Conservation (phyloP, 768 basidiomycete species). For the Russula ochroleuca region DNA sequence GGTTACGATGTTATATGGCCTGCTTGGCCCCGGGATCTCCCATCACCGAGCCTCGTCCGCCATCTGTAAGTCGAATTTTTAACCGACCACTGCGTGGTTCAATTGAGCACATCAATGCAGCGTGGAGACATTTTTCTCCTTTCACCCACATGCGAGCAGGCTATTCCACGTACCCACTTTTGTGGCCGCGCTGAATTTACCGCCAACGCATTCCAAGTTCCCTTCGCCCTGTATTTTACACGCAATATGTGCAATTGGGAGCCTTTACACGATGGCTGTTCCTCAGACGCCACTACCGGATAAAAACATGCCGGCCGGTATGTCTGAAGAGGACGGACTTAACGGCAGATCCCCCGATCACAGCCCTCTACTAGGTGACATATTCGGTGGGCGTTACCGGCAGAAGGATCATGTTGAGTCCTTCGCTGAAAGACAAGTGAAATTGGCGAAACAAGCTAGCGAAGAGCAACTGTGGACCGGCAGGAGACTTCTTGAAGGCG, state of each 20-base stretch:
- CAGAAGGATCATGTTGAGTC: conserved; percentile 25
- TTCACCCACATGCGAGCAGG: conserved; percentile 67
- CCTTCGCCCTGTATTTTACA: conserved; percentile 70
- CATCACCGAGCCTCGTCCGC: conserved; percentile 55
- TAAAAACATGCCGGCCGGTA: conserved; percentile 41
- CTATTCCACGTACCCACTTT: conserved; percentile 67
- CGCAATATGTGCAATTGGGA: conserved; percentile 80
- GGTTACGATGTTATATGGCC: conserved; percentile 24
- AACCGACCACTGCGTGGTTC: not conserved
- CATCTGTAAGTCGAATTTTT: conserved; percentile 51
- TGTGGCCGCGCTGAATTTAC: conserved; percentile 55
- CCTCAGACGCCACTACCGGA: conserved; percentile 49
- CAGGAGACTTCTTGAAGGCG: conserved; percentile 19
- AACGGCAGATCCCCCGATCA: not conserved
- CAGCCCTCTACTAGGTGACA: conserved; percentile 26
- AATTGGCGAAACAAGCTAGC: conserved; percentile 18
- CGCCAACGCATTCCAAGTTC: conserved; percentile 68
- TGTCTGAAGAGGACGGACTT: conserved; percentile 9
- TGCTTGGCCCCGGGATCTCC: conserved; percentile 58
- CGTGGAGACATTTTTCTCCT: conserved; percentile 75
- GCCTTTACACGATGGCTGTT: conserved; percentile 68
- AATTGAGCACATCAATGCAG: conserved; percentile 35
- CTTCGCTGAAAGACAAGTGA: conserved; percentile 28
- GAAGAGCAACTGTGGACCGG: conserved; percentile 25
- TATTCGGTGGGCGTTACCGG: conserved; percentile 27